Conservation (phyloP, 352 stramenopile species). For the Globisporangium yorkense region DNA sequence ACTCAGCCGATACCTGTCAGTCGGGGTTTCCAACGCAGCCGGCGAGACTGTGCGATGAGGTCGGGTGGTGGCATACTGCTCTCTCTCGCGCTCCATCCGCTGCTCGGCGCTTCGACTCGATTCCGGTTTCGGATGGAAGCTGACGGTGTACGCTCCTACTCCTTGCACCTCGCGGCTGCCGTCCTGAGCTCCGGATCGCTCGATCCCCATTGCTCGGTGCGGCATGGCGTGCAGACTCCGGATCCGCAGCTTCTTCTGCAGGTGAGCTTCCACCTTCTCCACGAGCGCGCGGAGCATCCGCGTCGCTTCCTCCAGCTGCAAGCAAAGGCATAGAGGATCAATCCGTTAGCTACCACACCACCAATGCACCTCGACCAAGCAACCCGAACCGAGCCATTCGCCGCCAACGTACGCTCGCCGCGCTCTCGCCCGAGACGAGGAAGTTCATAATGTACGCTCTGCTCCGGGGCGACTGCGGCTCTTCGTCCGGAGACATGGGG, state of each 20-base stretch:
- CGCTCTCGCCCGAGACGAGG: constrained; percentile 38
- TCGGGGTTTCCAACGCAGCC: constrained; percentile 3
- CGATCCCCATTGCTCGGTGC: background rate
- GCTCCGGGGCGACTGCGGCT: constrained; percentile 22
- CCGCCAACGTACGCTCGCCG: constrained; percentile 19
- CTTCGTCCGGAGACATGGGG: constrained; percentile 44
- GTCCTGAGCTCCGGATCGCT: background rate
- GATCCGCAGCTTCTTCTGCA: constrained; percentile 39
- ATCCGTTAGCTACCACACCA: background rate
- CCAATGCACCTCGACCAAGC: too few species aligned
- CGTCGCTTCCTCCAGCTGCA: constrained; percentile 40
- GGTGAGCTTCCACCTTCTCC: constrained; percentile 37
- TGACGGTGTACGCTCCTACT: background rate
- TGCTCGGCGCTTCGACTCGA: background rate
- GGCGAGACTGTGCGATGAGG: constrained; percentile 3
- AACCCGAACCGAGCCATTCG: too few species aligned
- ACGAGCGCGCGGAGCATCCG: constrained; percentile 35
- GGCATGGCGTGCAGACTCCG: constrained; percentile 5
- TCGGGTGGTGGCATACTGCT: background rate
- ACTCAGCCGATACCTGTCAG: constrained; percentile 5
- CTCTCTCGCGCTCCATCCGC: constrained; percentile 1
- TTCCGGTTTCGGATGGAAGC: background rate
- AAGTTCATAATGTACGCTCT: constrained; percentile 51
- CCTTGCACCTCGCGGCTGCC: background rate
- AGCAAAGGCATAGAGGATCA: background rate